Conservation (phyloP, 31 red algal genomes). For the Porphyra umbilicalis region DNA sequence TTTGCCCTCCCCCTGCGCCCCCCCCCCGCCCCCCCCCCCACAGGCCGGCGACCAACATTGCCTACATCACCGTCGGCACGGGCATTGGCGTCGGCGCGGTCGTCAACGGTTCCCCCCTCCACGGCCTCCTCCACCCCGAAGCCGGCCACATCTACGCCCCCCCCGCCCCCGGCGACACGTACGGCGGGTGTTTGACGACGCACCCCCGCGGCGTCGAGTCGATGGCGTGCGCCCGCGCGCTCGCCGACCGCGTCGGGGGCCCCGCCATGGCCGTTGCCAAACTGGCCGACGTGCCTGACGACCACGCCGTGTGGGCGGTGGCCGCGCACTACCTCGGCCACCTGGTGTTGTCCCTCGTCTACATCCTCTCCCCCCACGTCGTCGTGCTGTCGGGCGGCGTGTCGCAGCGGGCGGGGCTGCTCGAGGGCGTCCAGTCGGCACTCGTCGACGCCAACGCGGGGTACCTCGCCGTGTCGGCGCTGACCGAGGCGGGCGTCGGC, state of each 20-base stretch:
- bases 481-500: conserved; percentile 31
- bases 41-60: not conserved
- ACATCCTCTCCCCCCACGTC: conserved; percentile 79
- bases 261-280: conserved; percentile 7
- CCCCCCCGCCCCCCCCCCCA: not conserved
- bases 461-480: conserved; percentile 49
- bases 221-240: conserved; percentile 64
- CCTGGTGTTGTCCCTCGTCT: conserved; percentile 65
- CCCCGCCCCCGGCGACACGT: conserved; percentile 41
- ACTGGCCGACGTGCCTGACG: conserved; percentile 49
- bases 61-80: conserved; percentile 96
- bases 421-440: conserved; percentile 43
- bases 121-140: conserved; percentile 92
- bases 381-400: conserved; percentile 93
- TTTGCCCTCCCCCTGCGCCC: not conserved
- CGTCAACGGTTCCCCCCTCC: conserved; percentile 61
- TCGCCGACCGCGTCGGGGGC: conserved; percentile 67
- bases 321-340: conserved; percentile 92
- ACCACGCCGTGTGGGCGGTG: conserved; percentile 68
- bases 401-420: conserved; percentile 57
- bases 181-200: conserved; percentile 29
- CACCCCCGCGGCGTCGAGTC: conserved; percentile 65
- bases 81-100: conserved; percentile 92
- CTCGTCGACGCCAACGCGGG: conserved; percentile 48
- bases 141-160: conserved; percentile 68